These are phyloP conservation scores for Leishmania tropica DNA, from an alignment of 208 protist species.

Conservation along the genomic window DNA sequence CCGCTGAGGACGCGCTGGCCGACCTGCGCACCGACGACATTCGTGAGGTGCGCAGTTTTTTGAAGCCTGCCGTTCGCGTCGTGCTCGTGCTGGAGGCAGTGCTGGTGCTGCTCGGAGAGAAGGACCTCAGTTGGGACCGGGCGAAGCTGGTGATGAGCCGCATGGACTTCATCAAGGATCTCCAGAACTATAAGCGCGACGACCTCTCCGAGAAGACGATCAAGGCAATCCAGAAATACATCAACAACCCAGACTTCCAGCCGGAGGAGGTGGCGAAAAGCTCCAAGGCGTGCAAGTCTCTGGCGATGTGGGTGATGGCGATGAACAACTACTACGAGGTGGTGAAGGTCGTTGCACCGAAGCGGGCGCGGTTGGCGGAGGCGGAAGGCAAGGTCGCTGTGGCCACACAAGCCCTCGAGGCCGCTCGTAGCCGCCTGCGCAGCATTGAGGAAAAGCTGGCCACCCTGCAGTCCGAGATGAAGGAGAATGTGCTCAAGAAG, in stretches of 20 bases:
- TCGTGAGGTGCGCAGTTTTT: slow-evolving; percentile 93
- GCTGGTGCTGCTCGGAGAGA: slow-evolving; percentile 91
- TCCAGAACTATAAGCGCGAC: slow-evolving; percentile 94
- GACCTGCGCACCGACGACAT: slow-evolving; percentile 94
- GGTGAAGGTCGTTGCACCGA: slow-evolving; percentile 90
- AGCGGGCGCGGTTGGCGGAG: slow-evolving; percentile 75
- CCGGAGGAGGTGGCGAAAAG: slow-evolving; percentile 93
- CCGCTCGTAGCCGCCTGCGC: slow-evolving; percentile 70
- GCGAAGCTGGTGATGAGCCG: slow-evolving; percentile 93
- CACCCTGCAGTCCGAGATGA: slow-evolving; percentile 79
- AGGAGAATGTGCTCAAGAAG: slow-evolving; percentile 90
- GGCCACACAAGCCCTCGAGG: slow-evolving; percentile 69
- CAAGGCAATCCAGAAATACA: slow-evolving; percentile 93
- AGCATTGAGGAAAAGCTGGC: slow-evolving; percentile 87
- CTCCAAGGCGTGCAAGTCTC: slow-evolving; percentile 94
- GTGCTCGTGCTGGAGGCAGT: slow-evolving; percentile 94
- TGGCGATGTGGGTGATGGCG: slow-evolving; percentile 95
- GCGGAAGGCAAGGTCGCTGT: slow-evolving; percentile 86
- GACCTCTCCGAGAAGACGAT: slow-evolving; percentile 88
- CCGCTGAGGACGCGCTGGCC: slow-evolving; percentile 93
- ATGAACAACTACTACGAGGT: slow-evolving; percentile 96
- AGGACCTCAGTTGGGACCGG: slow-evolving; percentile 93
- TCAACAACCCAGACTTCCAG: slow-evolving; percentile 94
- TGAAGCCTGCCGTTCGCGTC: slow-evolving; percentile 91
- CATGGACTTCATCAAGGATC: slow-evolving; percentile 93